phyloP scores from a whole-genome alignment of 1,284 basidiomycete species.

The Cystobasidiaceae sp. region DNA sequence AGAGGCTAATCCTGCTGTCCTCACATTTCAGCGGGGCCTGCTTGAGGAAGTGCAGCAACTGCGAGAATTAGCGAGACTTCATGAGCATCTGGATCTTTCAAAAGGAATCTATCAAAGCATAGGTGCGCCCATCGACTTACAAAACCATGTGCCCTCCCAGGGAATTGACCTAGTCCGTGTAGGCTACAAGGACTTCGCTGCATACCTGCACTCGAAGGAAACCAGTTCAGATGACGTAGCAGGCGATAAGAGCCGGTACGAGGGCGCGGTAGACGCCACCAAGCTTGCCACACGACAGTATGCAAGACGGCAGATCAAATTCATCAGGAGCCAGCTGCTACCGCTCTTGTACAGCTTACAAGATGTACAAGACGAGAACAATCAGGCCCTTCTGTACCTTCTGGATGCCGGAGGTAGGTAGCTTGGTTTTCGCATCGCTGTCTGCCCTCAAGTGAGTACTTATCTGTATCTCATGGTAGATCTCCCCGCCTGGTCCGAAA shows the following conservation, averaged over 20 bases:
- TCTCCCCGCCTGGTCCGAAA: constrained; percentile 57
- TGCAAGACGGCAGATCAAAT: constrained; percentile 82
- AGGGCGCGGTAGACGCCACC: constrained; percentile 65
- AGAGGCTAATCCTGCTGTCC: background rate
- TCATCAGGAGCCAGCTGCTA: constrained; percentile 86
- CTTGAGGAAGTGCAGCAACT: constrained; percentile 69
- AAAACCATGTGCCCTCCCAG: background rate
- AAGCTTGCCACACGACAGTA: constrained; percentile 86
- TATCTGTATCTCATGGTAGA: constrained; percentile 47
- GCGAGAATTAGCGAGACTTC: constrained; percentile 37
- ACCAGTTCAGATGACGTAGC: constrained; percentile 42
- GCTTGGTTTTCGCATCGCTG: background rate
- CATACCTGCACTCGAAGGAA: constrained; percentile 53
- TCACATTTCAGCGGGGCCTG: constrained; percentile 61
- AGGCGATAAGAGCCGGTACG: constrained; percentile 49
- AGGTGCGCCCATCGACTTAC: background rate
- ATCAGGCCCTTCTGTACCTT: constrained; percentile 51
- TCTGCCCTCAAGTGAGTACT: background rate
- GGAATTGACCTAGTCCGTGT: background rate
- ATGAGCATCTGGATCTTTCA: constrained; percentile 47
- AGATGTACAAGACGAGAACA: constrained; percentile 35
- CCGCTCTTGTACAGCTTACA: constrained; percentile 63
- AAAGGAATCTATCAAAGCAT: constrained; percentile 92
- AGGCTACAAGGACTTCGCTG: constrained; percentile 87
- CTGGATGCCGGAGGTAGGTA: constrained; percentile 76